Evolutionary conservation across 1,284 basidiomycete genomes (phyloP), one percentile per base, ranked within the genome.

Genomic region (Fomitiporia mediterranea): DNA sequence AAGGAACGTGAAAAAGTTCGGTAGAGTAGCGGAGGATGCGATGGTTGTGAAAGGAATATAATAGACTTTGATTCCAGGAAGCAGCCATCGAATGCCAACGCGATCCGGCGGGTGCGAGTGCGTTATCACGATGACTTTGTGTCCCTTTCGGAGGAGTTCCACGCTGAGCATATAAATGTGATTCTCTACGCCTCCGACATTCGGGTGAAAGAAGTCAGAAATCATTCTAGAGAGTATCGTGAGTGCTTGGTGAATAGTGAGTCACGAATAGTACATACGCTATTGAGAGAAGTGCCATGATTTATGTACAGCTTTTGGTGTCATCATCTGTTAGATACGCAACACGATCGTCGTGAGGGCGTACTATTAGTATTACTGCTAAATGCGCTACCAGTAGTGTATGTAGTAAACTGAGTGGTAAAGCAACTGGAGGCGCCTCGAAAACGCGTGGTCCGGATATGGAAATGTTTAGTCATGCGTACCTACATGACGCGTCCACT

Each of bases 201-300:
- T 82, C 0, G 96, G 96, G 67, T 92, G 87, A 74, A 98, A 99
- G 75, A 98, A 99, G 72, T 99, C 96, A 48, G 87, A 93, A 47
- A 98, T 84, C 91, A 99, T 94, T 25, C 92, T 95, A 9, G 2
- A 49, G 35, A 27, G 51, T 28, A n/a, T 15, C 4, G 15, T 46
- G 23, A 43, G 35, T 9, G 19, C 27, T 30, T 2, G 21, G 17
- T 11, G 4, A 23, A 34, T n/a, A 13, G n/a, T 28, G 15, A 5
- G 25, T 21, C 11, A 6, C 11, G 27, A 21, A 53, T 2, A 19
- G 2, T 28, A 30, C 56, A 11, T 37, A 58, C 56, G 56, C 56
- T 58, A 58, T 58, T 19, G 56, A 51, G 35, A 53, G 37, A 19
- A 25, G 32, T 7, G 32, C 44, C 56, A 58, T 58, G 17, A 34